These are phyloP conservation scores for Penicillium palitans DNA, from an alignment of 2,329 filamentous ascomycete genomes.

Conservation along the genomic window DNA sequence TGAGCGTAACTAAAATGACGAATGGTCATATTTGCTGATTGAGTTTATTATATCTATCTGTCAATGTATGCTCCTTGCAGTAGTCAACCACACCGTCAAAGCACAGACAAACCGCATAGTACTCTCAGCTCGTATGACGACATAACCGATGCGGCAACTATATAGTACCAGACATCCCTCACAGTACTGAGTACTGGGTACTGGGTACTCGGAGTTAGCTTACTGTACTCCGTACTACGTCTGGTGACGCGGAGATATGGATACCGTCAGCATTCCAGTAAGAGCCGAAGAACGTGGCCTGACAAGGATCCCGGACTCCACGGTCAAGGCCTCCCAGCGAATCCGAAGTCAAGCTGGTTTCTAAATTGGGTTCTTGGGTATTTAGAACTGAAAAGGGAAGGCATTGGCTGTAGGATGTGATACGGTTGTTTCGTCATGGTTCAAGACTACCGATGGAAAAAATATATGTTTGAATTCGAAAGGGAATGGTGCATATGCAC, in stretches of 20 bases:
- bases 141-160: background rate
- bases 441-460: background rate
- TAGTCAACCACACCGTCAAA: conserved; percentile 1
- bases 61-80: background rate
- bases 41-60: conserved; percentile 8
- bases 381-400: too few relatives aligned
- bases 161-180: background rate
- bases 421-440: background rate
- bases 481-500: background rate
- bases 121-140: background rate
- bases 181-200: too few relatives aligned
- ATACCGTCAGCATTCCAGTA: conserved; percentile 1
- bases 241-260: background rate
- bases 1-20: background rate
- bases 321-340: background rate
- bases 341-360: conserved; percentile 2
- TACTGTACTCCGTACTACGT: background rate
- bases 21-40: background rate
- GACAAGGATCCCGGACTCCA: background rate
- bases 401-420: background rate
- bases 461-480: background rate
- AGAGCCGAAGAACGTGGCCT: conserved; percentile 9
- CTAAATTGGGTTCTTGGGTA: background rate
- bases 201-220: background rate
- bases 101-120: background rate